These are phyloP conservation scores for Rhizopus arrhizus DNA, from an alignment of 371 early-diverging fungal species.

Conservation along the genomic window DNA sequence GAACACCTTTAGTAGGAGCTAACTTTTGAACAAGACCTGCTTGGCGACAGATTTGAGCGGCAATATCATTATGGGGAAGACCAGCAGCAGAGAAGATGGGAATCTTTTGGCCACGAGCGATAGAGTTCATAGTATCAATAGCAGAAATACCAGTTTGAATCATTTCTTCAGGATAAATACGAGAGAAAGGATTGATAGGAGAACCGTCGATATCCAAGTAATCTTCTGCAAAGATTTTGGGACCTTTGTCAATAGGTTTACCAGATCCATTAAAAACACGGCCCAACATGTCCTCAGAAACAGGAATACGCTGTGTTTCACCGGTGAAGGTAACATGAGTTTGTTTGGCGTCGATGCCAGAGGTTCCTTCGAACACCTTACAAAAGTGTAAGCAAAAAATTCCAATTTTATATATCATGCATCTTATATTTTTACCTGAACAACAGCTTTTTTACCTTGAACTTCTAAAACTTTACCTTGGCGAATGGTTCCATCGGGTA, in stretches of 20 bases:
- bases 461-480: slow-evolving; percentile 99
- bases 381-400: not conserved
- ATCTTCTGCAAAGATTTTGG: slow-evolving; percentile 99
- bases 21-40: slow-evolving; percentile 96
- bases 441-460: slow-evolving; percentile 96
- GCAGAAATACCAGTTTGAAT: slow-evolving; percentile 99
- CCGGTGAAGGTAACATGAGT: slow-evolving; percentile 99
- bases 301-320: slow-evolving; percentile 96
- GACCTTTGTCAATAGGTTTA: slow-evolving; percentile 98
- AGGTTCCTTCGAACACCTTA: slow-evolving; percentile 99
- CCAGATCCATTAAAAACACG: slow-evolving; percentile 99
- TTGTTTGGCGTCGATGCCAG: slow-evolving; percentile 97
- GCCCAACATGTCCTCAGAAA: slow-evolving; percentile 99
- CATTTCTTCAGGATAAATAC: slow-evolving; percentile 99
- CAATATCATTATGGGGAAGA: slow-evolving; percentile 99
- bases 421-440: slow-evolving; percentile 75
- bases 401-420: slow-evolving; percentile 6
- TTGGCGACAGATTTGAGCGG: slow-evolving; percentile 99
- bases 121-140: slow-evolving; percentile 99
- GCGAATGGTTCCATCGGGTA: slow-evolving; percentile 96
- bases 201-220: slow-evolving; percentile 98
- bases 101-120: slow-evolving; percentile 99
- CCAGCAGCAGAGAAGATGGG: slow-evolving; percentile 99
- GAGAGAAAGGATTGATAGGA: slow-evolving; percentile 99
- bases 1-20: slow-evolving; percentile 87